Percentiles rank a stretch among this genome's conserved stretches.
These are phyloP conservation scores for Rhynchosporium secalis DNA, from an alignment of 2,329 filamentous ascomycete species.

Conservation along the genomic window DNA sequence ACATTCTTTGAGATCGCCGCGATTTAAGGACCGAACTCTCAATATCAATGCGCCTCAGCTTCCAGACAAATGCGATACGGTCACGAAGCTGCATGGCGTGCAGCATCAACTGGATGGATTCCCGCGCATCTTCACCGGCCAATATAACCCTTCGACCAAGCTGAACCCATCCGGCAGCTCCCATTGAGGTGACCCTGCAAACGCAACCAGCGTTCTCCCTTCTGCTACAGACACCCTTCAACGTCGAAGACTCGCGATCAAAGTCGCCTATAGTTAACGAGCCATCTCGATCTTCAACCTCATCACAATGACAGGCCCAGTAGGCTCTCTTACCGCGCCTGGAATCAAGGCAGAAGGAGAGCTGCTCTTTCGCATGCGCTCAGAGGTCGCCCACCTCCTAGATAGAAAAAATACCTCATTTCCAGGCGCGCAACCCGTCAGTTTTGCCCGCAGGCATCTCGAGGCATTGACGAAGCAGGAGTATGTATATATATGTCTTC, in stretches of 20 bases:
- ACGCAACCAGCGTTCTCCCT: slow-evolving; percentile 9
- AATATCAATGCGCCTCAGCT: slow-evolving; percentile 24
- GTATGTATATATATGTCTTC: slow-evolving; percentile 45
- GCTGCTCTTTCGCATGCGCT: slow-evolving; percentile 62
- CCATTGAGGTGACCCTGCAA: slow-evolving; percentile 5
- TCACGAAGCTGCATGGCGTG: slow-evolving; percentile 24
- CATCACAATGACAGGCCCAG: slow-evolving; percentile 29
- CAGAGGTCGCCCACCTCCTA: slow-evolving; percentile 75
- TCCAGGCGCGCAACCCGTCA: slow-evolving; percentile 91
- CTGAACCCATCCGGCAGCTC: slow-evolving; percentile 4
- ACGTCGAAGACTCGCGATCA: neutral
- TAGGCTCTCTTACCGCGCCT: slow-evolving; percentile 52
- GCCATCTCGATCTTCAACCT: neutral
- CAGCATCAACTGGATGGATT: slow-evolving; percentile 27
- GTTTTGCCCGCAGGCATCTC: slow-evolving; percentile 80
- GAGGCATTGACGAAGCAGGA: slow-evolving; percentile 79
- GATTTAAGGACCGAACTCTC: neutral
- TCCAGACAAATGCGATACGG: slow-evolving; percentile 19
- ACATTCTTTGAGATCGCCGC: neutral
- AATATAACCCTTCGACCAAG: slow-evolving; percentile 1
- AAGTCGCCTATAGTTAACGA: neutral
- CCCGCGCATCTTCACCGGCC: slow-evolving; percentile 6
- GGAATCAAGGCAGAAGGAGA: slow-evolving; percentile 66
- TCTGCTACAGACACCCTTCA: neutral
- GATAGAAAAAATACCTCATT: slow-evolving; percentile 68